Percentiles rank a stretch among this genome's conserved stretches.
phyloP scores from a whole-genome alignment of 768 basidiomycete species.

The Fomitopsis pulvina region DNA sequence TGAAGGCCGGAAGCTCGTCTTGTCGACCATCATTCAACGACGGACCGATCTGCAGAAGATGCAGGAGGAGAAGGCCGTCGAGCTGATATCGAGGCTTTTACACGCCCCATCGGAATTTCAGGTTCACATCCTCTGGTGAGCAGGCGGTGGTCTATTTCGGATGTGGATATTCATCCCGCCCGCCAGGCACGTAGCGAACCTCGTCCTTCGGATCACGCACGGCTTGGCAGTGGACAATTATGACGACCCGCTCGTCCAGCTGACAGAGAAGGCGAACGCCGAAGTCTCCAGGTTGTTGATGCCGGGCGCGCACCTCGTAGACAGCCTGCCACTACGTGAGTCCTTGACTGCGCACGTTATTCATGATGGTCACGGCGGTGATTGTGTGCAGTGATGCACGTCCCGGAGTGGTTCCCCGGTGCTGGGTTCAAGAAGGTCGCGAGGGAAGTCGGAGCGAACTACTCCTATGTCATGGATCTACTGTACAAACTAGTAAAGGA shows the following conservation, averaged over 20 bases:
- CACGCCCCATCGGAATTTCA: too few relatives aligned
- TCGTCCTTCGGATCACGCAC: conserved; percentile 19
- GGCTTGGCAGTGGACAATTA: conserved; percentile 21
- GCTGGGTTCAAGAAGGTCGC: conserved; percentile 9
- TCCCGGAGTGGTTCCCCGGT: conserved; percentile 15
- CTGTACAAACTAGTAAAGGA: neutral
- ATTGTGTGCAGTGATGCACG: conserved; percentile 2
- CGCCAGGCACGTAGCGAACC: conserved; percentile 2
- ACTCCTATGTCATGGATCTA: neutral
- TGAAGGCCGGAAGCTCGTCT: too few relatives aligned
- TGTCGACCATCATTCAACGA: too few relatives aligned
- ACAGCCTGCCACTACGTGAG: conserved; percentile 24
- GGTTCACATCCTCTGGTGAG: too few relatives aligned
- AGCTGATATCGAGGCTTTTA: too few relatives aligned
- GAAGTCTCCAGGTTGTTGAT: conserved; percentile 17
- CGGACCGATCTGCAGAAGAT: too few relatives aligned
- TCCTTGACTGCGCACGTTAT: neutral
- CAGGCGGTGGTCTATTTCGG: too few relatives aligned
- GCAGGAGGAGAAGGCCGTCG: too few relatives aligned
- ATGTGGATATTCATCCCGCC: too few relatives aligned
- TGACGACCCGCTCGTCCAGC: conserved; percentile 20
- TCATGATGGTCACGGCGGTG: neutral
- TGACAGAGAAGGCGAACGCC: conserved; percentile 21
- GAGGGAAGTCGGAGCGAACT: neutral
- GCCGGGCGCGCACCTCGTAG: conserved; percentile 24